phyloP scores from a whole-genome alignment of 2,329 filamentous ascomycete genomes.

The Grosmannia huntii region DNA sequence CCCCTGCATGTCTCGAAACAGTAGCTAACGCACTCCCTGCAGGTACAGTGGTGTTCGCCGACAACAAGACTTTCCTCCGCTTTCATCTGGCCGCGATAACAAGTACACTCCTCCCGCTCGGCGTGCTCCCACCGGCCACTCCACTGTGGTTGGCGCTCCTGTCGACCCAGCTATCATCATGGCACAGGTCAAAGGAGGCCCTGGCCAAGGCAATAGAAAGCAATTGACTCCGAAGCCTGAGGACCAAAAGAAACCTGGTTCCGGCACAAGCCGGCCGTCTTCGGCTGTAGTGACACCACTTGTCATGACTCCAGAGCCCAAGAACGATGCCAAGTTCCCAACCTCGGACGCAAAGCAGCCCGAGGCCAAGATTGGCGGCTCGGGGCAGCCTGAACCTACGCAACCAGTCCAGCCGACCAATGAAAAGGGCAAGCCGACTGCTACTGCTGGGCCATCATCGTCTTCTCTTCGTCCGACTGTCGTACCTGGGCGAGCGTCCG shows the following conservation, averaged over 20 bases:
- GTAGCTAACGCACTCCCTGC: constrained; percentile 21
- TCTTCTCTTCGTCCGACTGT: constrained; percentile 19
- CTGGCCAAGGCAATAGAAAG: constrained; percentile 24
- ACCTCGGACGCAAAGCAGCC: constrained; percentile 1
- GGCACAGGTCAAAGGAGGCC: constrained; percentile 49
- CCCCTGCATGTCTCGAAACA: not conserved
- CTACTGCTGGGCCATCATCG: constrained; percentile 1
- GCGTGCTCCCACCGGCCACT: constrained; percentile 61
- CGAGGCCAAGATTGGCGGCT: not conserved
- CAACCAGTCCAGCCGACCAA: not conserved
- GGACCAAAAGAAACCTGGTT: constrained; percentile 18
- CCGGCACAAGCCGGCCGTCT: constrained; percentile 14
- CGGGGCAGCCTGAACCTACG: constrained; percentile 2
- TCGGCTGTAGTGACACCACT: constrained; percentile 17
- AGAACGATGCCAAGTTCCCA: constrained; percentile 17
- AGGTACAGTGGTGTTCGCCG: constrained; percentile 85
- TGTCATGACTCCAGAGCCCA: constrained; percentile 21
- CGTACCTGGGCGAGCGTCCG: constrained; percentile 25
- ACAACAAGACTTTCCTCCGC: constrained; percentile 55
- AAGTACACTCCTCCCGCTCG: constrained; percentile 88
- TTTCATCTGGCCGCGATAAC: constrained; percentile 38
- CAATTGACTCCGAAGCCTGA: constrained; percentile 24
- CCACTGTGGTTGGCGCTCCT: constrained; percentile 63
- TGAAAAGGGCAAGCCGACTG: not conserved
- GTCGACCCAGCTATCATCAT: constrained; percentile 87